A percentile compares a stretch with the other conserved stretches of the same genome.
Evolutionary conservation across 2,329 filamentous ascomycete species (phyloP).

Genomic region (Curvularia sp.): DNA sequence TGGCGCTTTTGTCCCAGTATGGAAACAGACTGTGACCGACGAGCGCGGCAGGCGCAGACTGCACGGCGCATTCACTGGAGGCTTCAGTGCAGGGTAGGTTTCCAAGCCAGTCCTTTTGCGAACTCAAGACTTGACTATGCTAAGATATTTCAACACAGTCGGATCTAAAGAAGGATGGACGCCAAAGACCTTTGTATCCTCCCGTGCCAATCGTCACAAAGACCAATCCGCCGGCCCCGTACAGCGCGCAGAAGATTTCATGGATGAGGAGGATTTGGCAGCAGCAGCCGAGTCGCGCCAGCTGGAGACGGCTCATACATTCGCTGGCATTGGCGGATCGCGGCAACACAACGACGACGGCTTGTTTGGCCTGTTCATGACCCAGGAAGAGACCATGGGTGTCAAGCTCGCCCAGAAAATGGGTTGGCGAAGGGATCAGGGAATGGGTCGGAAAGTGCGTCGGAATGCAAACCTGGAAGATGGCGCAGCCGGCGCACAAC

Average conservation of each 20-base stretch:
- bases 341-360: conserved; percentile 59
- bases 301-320: conserved; percentile 75
- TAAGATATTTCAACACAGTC: conserved; percentile 95
- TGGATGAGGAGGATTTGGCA: conserved; percentile 95
- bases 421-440: conserved; percentile 96
- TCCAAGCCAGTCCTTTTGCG: conserved; percentile 25
- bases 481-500: conserved; percentile 46
- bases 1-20: conserved; percentile 90
- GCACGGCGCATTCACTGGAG: conserved; percentile 95
- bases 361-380: conserved; percentile 75
- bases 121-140: conserved; percentile 44
- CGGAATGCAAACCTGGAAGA: conserved; percentile 74
- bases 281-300: conserved; percentile 80
- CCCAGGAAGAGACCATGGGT: conserved; percentile 83
- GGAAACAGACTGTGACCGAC: conserved; percentile 97
- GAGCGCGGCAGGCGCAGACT: conserved; percentile 88
- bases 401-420: conserved; percentile 84
- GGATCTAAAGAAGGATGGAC: conserved; percentile 99
- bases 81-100: conserved; percentile 90
- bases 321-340: conserved; percentile 76
- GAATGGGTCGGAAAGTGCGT: conserved; percentile 84
- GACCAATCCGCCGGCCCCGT: conserved; percentile 62
- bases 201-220: conserved; percentile 77
- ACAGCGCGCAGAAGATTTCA: conserved; percentile 85
- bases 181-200: conserved; percentile 89